Base-by-base conservation (phyloP, 345 rosid species). In the Corchorus olitorius region DNA sequence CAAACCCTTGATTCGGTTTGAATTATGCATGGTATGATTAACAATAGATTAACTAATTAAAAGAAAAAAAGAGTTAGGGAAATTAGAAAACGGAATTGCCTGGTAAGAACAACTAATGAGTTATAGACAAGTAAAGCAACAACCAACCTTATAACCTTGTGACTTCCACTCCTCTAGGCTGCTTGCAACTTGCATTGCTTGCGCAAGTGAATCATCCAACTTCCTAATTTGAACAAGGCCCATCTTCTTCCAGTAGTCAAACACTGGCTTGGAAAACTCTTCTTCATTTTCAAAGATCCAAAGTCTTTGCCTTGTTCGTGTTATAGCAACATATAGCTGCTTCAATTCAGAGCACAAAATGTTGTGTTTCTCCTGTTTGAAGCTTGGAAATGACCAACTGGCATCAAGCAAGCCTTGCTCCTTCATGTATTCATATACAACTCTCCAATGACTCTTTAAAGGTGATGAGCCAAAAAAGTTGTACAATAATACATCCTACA, bases 401-500 rank as follows among this genome's bases (percentile, higher is more conserved):
- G 62, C 73, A 64, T 79, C 85, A 43, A 83, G 81, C 53, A 84
- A 37, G 70, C 52, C 48, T 75, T 79, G 79, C 43, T 81, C 86
- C 41, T 59, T 63, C 86, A 84, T 79, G 79, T 70, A 89, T 65
- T 59, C 80, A 64, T 86, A 88, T 8, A 88, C 17, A n/a, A 90
- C 81, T 70, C 87, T 78, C 91, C 93, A 90, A 52, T 80, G 81
- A 73, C 70, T 85, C 73, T 76, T 83, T 39, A 81, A 43, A 11
- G 82, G 82, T 45, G 93, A 88, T 3, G 88, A 65, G 17, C 90
- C 81, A 71, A 90, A 90, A 75, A 90, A 85, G 75, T 85, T 79
- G 77, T 82, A 88, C 49, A 88, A 54, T n/a, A 88, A 70, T 1
- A 88, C 91, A 79, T 86, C 89, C 90, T 88, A 53, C 70, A 78